Conservation (phyloP, 371 early-diverging fungal species). For the Syncephalastrum monosporum region DNA sequence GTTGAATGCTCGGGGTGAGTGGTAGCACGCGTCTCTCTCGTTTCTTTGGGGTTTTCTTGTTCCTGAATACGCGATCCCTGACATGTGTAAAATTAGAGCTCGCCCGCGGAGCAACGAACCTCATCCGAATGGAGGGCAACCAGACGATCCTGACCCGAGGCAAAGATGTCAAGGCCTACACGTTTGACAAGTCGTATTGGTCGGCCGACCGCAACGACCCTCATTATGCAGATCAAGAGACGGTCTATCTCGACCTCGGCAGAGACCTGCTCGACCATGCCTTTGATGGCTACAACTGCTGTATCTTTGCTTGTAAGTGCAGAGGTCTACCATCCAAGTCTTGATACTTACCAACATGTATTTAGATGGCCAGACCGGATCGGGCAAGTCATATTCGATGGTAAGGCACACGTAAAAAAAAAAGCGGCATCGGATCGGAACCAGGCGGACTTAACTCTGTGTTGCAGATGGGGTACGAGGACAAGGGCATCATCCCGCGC, state of each 20-base stretch:
- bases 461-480: conserved; percentile 59
- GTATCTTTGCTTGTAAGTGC: conserved; percentile 78
- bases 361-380: conserved; percentile 82
- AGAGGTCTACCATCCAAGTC: too few species aligned
- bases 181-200: conserved; percentile 84
- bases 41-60: conserved; percentile 5
- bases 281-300: conserved; percentile 83
- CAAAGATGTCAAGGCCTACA: conserved; percentile 58
- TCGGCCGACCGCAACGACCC: conserved; percentile 61
- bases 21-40: not conserved
- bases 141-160: conserved; percentile 64
- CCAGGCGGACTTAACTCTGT: not conserved
- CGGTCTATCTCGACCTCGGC: conserved; percentile 78
- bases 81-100: conserved; percentile 38
- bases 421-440: conserved; percentile 3
- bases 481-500: conserved; percentile 82
- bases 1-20: conserved; percentile 67
- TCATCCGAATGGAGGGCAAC: conserved; percentile 66
- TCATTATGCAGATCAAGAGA: conserved; percentile 71
- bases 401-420: conserved; percentile 19
- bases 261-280: conserved; percentile 78
- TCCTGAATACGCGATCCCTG: conserved; percentile 2
- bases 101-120: conserved; percentile 52
- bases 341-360: too few species aligned
- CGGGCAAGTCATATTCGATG: conserved; percentile 82